Base-by-base conservation (phyloP, 1,284 basidiomycete genomes). In the Stygiomarasmius scandens region DNA sequence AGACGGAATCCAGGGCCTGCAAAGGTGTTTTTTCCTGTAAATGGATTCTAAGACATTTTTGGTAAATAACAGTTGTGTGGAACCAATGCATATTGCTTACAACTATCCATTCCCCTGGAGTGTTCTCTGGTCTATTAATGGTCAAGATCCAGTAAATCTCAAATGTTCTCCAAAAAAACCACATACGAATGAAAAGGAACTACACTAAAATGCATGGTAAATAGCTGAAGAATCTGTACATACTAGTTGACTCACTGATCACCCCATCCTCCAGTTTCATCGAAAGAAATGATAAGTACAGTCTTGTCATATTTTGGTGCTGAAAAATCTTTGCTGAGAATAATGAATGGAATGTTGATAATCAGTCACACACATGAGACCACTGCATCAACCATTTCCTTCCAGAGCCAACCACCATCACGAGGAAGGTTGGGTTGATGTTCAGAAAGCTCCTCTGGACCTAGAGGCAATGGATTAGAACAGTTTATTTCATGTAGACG, bases 401-500 rank as follows among this genome's bases (percentile, higher is more conserved):
- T 49, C 48, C 25, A 29, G 24, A 49, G 48, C 48, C 48, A 49
- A n/a, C 48, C 25, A 29, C 48, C 48, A 16, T 49, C 48, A 19
- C 24, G 24, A 6, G 48, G 48, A n/a, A 25, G 48, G 48, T 27
- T 29, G 25, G 48, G 24, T 41, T 49, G 55, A 29, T 57, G 55
- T 25, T 57, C 55, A 16, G 55, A 56, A 9, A 56, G 55, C 23
- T 56, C 55, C 24, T 49, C 55, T 14, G 55, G 55, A 27, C 55
- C 55, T 56, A 22, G 23, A 25, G 22, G 11, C 38, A 41, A 41
- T 16, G 4, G 14, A 16, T n/a, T n/a, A n/a, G n/a, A n/a, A n/a
- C n/a, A n/a, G n/a, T n/a, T n/a, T n/a, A n/a, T n/a, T n/a, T n/a
- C n/a, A n/a, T n/a, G n/a, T n/a, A n/a, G n/a, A n/a, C n/a, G n/a